Base-by-base conservation (phyloP, 257 asterid species). In the Petunia axillaris region DNA sequence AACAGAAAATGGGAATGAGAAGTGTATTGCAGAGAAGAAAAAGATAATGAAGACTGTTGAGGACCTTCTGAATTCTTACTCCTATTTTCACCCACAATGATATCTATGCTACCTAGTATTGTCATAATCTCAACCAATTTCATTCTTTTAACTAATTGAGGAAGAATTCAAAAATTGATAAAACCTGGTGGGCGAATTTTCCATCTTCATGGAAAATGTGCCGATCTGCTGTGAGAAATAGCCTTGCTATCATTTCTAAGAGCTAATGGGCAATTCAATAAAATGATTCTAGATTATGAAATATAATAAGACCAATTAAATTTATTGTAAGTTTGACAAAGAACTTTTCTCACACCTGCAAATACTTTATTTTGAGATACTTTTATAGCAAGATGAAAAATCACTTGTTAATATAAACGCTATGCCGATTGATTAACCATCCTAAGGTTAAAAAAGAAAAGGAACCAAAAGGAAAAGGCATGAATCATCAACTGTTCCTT, bases 211-310 rank as follows among this genome's bases (percentile, higher is more conserved):
- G 25, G 25, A 25, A 25, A 25, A 25, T 25, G 25, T 25, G 25
- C 25, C 25, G 25, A 25, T 25, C 25, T 25, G 25, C 25, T 25
- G 25, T 25, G 25, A 25, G 25, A 25, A 25, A 4, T 38, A 48
- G 10, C 48, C 48, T 35, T 71, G 25, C 41, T 70, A 9, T 46
- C 58, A 46, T 70, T 43, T 70, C 58, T 44, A 71, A 35, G 25
- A 5, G 77, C 44, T 48, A 71, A 48, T 71, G 77, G 76, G 10
- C 58, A 70, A 70, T 46, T 70, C 58, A 70, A n/a, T 46, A 70
- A 44, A 70, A 16, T 46, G 53, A 70, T 25, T 25, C 25, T 25
- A 25, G 25, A 25, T 8, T 52, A 52, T 52, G 55, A 52, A 52
- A 52, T 9, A 8, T 52, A 52, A 52, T 52, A 52, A 52, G 55